These are phyloP conservation scores for Diaporthe caulivora DNA, from an alignment of 2,329 filamentous ascomycete genomes.

Conservation along the genomic window DNA sequence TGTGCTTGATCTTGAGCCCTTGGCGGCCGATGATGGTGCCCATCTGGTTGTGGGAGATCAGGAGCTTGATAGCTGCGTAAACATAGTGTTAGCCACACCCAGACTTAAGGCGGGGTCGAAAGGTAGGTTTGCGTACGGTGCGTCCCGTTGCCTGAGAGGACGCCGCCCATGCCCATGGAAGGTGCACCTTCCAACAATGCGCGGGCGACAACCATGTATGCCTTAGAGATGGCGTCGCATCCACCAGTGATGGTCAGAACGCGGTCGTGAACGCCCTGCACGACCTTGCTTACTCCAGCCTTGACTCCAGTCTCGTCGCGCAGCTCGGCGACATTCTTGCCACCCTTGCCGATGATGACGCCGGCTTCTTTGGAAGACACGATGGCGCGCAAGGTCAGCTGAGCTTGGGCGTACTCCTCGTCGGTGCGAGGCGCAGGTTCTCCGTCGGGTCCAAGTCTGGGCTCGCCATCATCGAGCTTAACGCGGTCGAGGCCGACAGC, in stretches of 20 bases:
- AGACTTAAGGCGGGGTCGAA: background rate
- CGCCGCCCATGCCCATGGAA: conserved; percentile 94
- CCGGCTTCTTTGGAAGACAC: conserved; percentile 99
- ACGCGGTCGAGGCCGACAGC: conserved; percentile 74
- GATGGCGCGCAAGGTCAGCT: conserved; percentile 95
- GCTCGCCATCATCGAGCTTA: conserved; percentile 72
- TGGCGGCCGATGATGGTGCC: conserved; percentile 98
- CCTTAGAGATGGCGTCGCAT: conserved; percentile 88
- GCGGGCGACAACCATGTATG: conserved; percentile 93
- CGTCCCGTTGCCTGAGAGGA: conserved; percentile 88
- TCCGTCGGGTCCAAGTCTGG: conserved; percentile 76
- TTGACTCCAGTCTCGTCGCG: conserved; percentile 98
- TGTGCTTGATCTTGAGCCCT: conserved; percentile 99
- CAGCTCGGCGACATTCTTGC: conserved; percentile 97
- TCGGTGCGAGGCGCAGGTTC: conserved; percentile 90
- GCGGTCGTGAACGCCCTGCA: conserved; percentile 96
- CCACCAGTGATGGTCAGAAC: conserved; percentile 95
- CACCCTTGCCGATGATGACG: conserved; percentile 98
- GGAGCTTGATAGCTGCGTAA: conserved; percentile 86
- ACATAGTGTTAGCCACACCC: conserved; percentile 11
- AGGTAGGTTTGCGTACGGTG: conserved; percentile 78
- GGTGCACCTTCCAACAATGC: conserved; percentile 93
- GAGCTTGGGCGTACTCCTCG: conserved; percentile 93
- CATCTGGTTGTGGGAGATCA: conserved; percentile 99
- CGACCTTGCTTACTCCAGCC: conserved; percentile 98